phyloP scores from a whole-genome alignment of 306 rosid species.

The Rubus parviflorus region DNA sequence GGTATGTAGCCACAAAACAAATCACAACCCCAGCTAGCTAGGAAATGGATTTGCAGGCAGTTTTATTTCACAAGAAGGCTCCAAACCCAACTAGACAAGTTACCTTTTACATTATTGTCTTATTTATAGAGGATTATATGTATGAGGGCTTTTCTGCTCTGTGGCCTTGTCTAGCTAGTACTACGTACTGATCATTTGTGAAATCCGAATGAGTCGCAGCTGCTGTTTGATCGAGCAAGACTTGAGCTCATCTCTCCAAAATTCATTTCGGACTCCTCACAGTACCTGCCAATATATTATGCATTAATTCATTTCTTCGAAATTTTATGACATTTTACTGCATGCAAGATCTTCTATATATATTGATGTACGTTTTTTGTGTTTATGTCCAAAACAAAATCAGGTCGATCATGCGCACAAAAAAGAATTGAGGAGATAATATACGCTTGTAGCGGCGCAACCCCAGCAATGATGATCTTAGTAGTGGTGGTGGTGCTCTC shows the following conservation, averaged over 20 bases:
- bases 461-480: constrained; percentile 28
- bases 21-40: neutral
- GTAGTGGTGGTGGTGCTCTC: constrained; percentile 29
- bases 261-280: constrained; percentile 33
- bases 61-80: constrained; percentile 6
- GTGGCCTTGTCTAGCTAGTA: neutral
- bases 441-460: constrained; percentile 36
- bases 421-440: neutral
- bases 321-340: neutral
- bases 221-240: constrained; percentile 10
- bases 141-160: neutral
- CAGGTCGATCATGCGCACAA: neutral
- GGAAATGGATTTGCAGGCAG: neutral
- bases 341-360: neutral
- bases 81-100: neutral
- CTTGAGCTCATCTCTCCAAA: constrained; percentile 15
- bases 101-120: neutral
- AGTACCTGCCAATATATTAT: neutral
- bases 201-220: constrained; percentile 31
- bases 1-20: neutral
- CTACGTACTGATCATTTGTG: constrained; percentile 24
- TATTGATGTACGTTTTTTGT: neutral
- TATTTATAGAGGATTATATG: constrained; percentile 8
- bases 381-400: neutral
- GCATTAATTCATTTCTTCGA: neutral